A percentile compares a stretch with the other conserved stretches of the same genome.
Evolutionary conservation across 371 early-diverging fungal genomes (phyloP).

Genomic region (Hamiltosporidium magnivora): DNA sequence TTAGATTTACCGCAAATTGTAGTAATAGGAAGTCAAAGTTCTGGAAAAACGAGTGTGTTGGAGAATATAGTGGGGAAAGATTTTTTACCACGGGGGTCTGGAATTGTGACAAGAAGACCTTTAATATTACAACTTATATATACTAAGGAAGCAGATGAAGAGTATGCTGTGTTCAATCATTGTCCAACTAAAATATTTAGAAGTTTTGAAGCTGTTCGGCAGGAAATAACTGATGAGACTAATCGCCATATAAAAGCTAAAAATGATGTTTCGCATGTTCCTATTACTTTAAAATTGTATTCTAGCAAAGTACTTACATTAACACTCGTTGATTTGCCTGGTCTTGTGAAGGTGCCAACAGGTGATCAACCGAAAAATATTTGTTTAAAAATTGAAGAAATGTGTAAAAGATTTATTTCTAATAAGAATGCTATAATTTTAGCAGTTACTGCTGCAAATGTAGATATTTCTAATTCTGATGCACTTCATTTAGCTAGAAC

Average conservation of each 20-base stretch:
- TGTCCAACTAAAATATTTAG: slow-evolving; percentile 60
- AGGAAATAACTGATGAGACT: slow-evolving; percentile 76
- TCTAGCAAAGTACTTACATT: slow-evolving; percentile 71
- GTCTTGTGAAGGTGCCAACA: slow-evolving; percentile 62
- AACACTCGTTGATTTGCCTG: slow-evolving; percentile 80
- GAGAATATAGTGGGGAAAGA: slow-evolving; percentile 76
- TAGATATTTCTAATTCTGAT: slow-evolving; percentile 77
- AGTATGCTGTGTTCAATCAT: slow-evolving; percentile 28
- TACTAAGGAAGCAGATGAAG: slow-evolving; percentile 3
- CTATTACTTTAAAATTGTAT: slow-evolving; percentile 72
- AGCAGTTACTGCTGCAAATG: slow-evolving; percentile 81
- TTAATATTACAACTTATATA: slow-evolving; percentile 69
- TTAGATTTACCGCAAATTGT: slow-evolving; percentile 84
- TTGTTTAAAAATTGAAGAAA: slow-evolving; percentile 83
- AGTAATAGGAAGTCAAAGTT: slow-evolving; percentile 64
- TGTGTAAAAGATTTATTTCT: slow-evolving; percentile 77
- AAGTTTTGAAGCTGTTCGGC: slow-evolving; percentile 67
- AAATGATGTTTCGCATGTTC: slow-evolving; percentile 60
- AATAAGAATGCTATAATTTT: slow-evolving; percentile 80
- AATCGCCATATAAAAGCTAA: slow-evolving; percentile 67
- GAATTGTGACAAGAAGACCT: slow-evolving; percentile 77
- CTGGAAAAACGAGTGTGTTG: slow-evolving; percentile 76
- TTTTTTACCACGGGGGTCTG: slow-evolving; percentile 74
- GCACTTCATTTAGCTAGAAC: slow-evolving; percentile 74
- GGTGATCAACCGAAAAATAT: slow-evolving; percentile 75